Base-by-base conservation (phyloP, 345 rosid species). In the Iberis pinnata region DNA sequence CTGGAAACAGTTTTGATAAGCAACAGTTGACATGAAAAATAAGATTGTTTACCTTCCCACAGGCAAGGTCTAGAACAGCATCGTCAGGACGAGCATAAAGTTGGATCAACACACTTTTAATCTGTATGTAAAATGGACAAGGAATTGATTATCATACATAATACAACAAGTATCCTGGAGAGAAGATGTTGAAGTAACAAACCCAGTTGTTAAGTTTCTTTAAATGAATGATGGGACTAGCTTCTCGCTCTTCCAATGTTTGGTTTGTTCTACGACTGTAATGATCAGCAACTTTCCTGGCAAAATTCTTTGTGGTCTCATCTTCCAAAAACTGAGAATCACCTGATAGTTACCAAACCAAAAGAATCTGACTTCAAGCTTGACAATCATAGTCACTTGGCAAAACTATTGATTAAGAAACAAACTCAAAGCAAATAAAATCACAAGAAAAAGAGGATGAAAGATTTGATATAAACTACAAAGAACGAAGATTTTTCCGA, bases 181-280 rank as follows among this genome's bases (percentile, higher is more conserved):
- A 51, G n/a, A 50, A 53, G 38, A 65, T 31, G 17, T 31, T 25
- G 65, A 29, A 29, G 59, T 16, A 4, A 56, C 71, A 8, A 46
- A 92, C 98, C 98, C 98, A 88, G 33, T 88, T 88, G 72, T 92
- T 92, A 37, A 92, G 89, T 68, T 88, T 92, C 70, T 92, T 92
- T 63, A 88, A 71, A 73, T 92, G 98, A 58, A 88, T 92, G 56
- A 88, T 88, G 18, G 97, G 98, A 77, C 93, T 92, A 11, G 96
- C 93, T 83, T 92, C 98, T 68, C 97, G 75, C 72, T 92, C 93
- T 76, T 88, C 98, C 56, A 92, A 65, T 36, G 96, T 88, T 71
- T 88, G 95, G 69, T 92, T 92, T 2, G 95, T 88, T 75, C 98
- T 80, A n/a, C 95, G 68, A 75, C 95, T 92, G 70, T 92, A 88